Evolutionary conservation across 345 rosid genomes (phyloP).

Genomic region (Firmiana major): DNA sequence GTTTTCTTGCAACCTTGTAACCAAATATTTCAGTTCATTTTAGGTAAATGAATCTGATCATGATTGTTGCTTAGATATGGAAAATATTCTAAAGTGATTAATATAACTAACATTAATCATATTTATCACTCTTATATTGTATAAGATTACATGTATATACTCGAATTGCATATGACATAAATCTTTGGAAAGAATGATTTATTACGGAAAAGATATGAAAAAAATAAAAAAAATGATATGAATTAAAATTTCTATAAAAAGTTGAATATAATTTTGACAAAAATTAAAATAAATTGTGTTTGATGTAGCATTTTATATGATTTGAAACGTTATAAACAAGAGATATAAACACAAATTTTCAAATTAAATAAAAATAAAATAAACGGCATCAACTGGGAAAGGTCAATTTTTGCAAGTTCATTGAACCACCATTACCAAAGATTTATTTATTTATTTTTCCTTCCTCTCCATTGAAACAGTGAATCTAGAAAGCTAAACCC

Average conservation of each 20-base stretch:
- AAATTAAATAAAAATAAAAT: not conserved
- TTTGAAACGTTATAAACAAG: no score
- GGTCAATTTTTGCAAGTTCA: conserved; percentile 20
- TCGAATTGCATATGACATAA: not conserved
- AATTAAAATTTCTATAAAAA: no score
- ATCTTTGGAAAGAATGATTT: not conserved
- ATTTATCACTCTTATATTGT: not conserved
- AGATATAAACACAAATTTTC: no score
- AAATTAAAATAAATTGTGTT: no score
- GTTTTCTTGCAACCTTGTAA: no score
- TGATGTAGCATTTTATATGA: no score
- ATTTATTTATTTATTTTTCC: not conserved
- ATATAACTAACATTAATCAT: not conserved
- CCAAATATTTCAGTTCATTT: no score
- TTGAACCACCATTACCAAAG: conserved; percentile 22
- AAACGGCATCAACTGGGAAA: not conserved
- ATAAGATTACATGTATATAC: not conserved
- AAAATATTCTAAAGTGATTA: not conserved
- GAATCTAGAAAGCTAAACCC: conserved; percentile 2
- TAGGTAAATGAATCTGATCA: not conserved
- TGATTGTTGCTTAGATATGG: not conserved
- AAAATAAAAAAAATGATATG: no score
- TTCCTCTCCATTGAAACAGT: not conserved
- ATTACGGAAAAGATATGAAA: not conserved
- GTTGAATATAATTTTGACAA: no score